phyloP scores from a whole-genome alignment of 164 flowering plant species.

The Platanus orientalis region DNA sequence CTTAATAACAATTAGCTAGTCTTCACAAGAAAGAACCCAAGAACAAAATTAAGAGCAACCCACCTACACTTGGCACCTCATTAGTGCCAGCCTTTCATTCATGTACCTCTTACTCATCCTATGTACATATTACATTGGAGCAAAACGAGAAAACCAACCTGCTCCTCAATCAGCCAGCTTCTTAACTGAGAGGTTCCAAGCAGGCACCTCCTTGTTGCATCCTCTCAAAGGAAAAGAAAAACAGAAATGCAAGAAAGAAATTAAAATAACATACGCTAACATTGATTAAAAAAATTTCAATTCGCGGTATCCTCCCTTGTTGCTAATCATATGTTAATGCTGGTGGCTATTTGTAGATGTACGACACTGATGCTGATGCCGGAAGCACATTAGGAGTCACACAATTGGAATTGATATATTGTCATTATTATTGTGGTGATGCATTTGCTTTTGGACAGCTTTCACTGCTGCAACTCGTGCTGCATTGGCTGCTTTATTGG shows the following conservation, averaged over 20 bases:
- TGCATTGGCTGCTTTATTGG: constrained; percentile 89
- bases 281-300: not conserved
- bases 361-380: not conserved
- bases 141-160: constrained; percentile 6
- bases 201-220: constrained; percentile 14
- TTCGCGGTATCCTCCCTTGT: not conserved
- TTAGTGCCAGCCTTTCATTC: not conserved
- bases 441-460: constrained; percentile 76
- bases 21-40: not conserved
- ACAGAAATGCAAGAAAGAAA: not conserved
- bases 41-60: not conserved
- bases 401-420: constrained; percentile 18
- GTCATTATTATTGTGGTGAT: constrained; percentile 21
- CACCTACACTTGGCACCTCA: not conserved
- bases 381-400: constrained; percentile 10
- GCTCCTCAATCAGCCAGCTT: constrained; percentile 29
- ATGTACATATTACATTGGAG: not conserved
- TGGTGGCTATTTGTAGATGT: not conserved
- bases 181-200: constrained; percentile 32
- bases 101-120: too few relatives aligned
- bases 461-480: too few relatives aligned
- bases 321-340: too few relatives aligned
- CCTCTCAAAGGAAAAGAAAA: not conserved
- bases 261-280: not conserved
- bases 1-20: not conserved